A percentile compares a stretch with the other conserved stretches of the same genome.
Evolutionary conservation across 148 eudicot genomes (phyloP).

Genomic region (Hydrangea macrophylla): DNA sequence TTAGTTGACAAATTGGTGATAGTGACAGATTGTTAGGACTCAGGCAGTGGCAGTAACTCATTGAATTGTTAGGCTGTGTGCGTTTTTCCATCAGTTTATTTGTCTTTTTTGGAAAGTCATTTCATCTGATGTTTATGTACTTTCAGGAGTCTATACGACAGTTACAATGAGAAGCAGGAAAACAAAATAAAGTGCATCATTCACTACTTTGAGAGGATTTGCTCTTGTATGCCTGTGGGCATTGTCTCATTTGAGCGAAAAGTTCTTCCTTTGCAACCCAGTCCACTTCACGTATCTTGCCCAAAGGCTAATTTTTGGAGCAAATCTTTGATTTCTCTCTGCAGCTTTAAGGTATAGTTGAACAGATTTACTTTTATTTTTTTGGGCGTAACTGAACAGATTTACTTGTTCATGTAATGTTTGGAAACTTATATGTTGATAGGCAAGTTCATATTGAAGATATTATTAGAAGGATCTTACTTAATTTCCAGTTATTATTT

Average conservation of each 20-base stretch:
- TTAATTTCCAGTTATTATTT: not conserved
- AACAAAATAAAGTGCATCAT: slow-evolving; percentile 79
- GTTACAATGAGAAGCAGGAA: slow-evolving; percentile 52
- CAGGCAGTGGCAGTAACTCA: not conserved
- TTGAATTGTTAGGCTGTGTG: not conserved
- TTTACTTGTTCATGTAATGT: not conserved
- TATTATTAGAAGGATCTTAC: not conserved
- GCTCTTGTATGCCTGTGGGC: slow-evolving; percentile 53
- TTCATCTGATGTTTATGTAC: slow-evolving; percentile 13
- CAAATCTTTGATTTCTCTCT: slow-evolving; percentile 57
- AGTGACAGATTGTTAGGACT: not conserved
- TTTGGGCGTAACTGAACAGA: not conserved
- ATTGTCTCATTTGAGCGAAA: slow-evolving; percentile 85
- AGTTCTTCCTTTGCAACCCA: slow-evolving; percentile 58
- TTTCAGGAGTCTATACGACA: slow-evolving; percentile 69
- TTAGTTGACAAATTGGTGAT: not conserved
- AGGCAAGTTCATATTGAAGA: not conserved
- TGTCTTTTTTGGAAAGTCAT: not conserved
- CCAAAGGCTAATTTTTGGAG: slow-evolving; percentile 65
- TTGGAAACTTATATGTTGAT: not conserved
- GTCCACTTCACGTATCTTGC: slow-evolving; percentile 32
- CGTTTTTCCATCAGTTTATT: not conserved
- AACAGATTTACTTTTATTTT: not conserved
- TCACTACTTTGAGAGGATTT: slow-evolving; percentile 87
- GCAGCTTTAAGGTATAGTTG: slow-evolving; percentile 63